These are phyloP conservation scores for Chrysosphaeria jannelii DNA, from an alignment of 2,329 filamentous ascomycete genomes.

Conservation along the genomic window DNA sequence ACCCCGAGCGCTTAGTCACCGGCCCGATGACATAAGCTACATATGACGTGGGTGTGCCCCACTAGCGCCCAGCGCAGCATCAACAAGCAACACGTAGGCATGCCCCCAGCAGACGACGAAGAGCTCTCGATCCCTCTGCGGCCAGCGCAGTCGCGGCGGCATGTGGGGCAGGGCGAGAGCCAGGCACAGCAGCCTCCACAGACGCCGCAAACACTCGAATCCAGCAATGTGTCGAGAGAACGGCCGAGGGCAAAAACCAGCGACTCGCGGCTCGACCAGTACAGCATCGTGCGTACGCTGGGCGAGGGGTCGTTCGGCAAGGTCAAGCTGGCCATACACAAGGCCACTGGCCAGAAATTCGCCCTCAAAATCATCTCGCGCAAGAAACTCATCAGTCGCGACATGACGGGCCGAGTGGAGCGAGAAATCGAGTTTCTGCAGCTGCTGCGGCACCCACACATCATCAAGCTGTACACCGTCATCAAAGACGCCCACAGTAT, in stretches of 20 bases:
- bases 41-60: too few species aligned
- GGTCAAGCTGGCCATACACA: constrained; percentile 85
- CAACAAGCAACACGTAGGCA: neutral
- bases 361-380: constrained; percentile 93
- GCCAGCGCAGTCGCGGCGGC: too few species aligned
- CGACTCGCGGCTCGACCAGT: constrained; percentile 30
- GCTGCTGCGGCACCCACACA: constrained; percentile 81
- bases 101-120: too few species aligned
- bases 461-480: constrained; percentile 97
- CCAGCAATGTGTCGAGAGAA: constrained; percentile 4
- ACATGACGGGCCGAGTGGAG: constrained; percentile 95
- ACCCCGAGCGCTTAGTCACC: too few species aligned
- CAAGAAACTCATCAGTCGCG: constrained; percentile 82
- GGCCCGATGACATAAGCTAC: too few species aligned
- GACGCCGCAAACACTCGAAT: constrained; percentile 3
- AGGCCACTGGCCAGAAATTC: constrained; percentile 78
- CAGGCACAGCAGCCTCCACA: constrained; percentile 4
- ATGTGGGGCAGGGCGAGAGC: too few species aligned
- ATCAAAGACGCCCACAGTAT: constrained; percentile 88
- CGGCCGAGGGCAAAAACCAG: constrained; percentile 7
- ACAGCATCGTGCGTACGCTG: constrained; percentile 67
- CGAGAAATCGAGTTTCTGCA: constrained; percentile 96
- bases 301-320: constrained; percentile 97
- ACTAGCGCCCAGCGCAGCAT: constrained; percentile 6
- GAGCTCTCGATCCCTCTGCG: too few species aligned